Conservation (phyloP, 495 filamentous ascomycete species). For the Xylaria sp. region DNA sequence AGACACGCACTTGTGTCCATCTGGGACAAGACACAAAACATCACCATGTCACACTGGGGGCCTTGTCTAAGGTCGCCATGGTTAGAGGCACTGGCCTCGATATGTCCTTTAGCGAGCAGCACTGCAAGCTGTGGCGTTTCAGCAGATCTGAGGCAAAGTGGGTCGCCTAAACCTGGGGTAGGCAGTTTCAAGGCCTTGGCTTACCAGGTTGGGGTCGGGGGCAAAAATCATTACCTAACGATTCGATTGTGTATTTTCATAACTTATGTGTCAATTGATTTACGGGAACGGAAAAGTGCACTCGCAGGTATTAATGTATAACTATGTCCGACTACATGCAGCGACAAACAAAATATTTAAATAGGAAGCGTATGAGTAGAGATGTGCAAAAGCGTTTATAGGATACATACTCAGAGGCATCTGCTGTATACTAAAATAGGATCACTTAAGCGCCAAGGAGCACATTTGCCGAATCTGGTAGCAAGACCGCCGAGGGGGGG, state of each 20-base stretch:
- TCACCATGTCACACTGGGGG: conserved; percentile 16
- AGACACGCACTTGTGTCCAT: conserved; percentile 9
- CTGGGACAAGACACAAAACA: conserved; percentile 15
- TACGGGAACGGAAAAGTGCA: too few relatives aligned
- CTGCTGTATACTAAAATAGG: background rate
- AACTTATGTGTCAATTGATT: background rate
- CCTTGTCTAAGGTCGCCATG: conserved; percentile 7
- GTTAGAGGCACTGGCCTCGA: background rate
- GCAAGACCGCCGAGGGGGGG: background rate
- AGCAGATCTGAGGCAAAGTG: conserved; percentile 24
- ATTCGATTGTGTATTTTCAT: background rate
- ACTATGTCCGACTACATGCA: background rate
- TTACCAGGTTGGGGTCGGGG: background rate
- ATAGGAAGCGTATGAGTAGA: background rate
- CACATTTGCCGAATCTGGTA: background rate
- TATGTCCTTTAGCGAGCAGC: background rate
- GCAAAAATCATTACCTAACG: background rate
- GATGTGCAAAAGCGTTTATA: background rate
- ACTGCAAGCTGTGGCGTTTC: conserved; percentile 20
- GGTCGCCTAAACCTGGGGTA: conserved; percentile 20
- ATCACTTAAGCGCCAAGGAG: conserved; percentile 5
- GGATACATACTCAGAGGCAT: too few relatives aligned
- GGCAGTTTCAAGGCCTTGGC: conserved; percentile 24
- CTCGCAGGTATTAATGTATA: too few relatives aligned
- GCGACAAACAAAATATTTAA: background rate